A percentile compares a stretch with the other conserved stretches of the same genome.
phyloP scores from a whole-genome alignment of 169 alveolate genomes.

The Plasmodium gallinaceum region DNA sequence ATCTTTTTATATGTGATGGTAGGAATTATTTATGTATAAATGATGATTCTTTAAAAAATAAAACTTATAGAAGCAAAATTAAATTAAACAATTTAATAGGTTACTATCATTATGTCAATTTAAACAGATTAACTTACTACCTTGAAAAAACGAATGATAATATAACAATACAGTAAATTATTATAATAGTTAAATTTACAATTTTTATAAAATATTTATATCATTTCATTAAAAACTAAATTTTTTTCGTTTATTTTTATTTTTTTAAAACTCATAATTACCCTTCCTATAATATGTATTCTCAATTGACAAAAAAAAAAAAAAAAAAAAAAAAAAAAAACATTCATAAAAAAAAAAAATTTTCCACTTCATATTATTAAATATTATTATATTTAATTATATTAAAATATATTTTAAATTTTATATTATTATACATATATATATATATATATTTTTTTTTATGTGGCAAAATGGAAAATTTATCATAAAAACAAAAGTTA shows the following conservation, averaged over 20 bases:
- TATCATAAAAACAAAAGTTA: neutral
- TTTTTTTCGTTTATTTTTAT: no score
- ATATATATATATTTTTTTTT: neutral
- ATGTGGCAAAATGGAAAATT: neutral
- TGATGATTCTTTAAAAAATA: conserved; percentile 34
- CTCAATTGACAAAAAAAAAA: no score
- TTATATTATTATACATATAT: neutral
- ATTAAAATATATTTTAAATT: no score
- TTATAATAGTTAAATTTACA: no score
- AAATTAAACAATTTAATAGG: conserved; percentile 55
- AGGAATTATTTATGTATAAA: conserved; percentile 61
- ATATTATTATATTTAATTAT: no score
- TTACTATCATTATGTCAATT: conserved; percentile 65
- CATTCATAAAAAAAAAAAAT: no score
- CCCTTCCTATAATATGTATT: no score
- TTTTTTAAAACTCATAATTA: no score
- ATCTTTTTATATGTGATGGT: conserved; percentile 73
- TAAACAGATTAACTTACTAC: conserved; percentile 62
- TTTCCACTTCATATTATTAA: no score
- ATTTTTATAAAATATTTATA: no score
- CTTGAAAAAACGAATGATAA: conserved; percentile 12
- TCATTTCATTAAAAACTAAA: no score
- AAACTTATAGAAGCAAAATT: conserved; percentile 16
- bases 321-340: no score
- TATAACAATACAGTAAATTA: neutral